These are phyloP conservation scores for Schwanniomyces sp. DNA, from an alignment of 805 yeast species.

Conservation along the genomic window DNA sequence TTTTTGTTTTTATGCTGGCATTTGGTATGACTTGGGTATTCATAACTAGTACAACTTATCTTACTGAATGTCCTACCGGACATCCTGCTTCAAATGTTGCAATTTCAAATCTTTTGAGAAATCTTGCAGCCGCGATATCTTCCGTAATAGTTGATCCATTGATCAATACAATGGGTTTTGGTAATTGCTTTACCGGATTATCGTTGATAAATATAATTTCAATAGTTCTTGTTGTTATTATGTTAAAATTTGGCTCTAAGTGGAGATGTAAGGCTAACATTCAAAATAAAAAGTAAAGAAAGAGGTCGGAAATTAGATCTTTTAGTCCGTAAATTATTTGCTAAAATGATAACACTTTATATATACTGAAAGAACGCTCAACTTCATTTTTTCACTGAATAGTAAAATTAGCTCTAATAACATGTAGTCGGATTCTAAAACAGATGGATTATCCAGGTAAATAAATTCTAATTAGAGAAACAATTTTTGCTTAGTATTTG, in stretches of 20 bases:
- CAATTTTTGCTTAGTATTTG: too few species aligned
- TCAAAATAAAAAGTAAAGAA: background rate
- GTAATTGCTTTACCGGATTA: constrained; percentile 58
- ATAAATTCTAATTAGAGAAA: too few species aligned
- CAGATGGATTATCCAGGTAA: too few species aligned
- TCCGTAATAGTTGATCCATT: constrained; percentile 44
- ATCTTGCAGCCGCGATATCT: constrained; percentile 53
- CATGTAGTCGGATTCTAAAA: too few species aligned
- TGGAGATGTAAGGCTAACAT: constrained; percentile 19
- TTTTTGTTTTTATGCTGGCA: constrained; percentile 46
- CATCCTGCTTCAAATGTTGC: constrained; percentile 57
- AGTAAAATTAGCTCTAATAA: too few species aligned
- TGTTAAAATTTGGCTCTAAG: constrained; percentile 18
- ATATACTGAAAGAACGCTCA: too few species aligned
- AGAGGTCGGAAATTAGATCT: too few species aligned
- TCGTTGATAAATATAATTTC: constrained; percentile 28
- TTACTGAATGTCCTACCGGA: constrained; percentile 49
- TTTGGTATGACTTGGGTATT: constrained; percentile 59
- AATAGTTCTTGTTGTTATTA: constrained; percentile 14
- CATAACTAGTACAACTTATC: constrained; percentile 52
- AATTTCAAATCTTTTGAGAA: constrained; percentile 52
- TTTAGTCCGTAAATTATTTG: too few species aligned
- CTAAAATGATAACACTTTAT: too few species aligned
- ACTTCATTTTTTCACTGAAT: too few species aligned
- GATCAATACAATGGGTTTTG: constrained; percentile 40